Percentiles rank a stretch among this genome's conserved stretches.
Conservation (phyloP, 306 rosid species). For the Pterocarpus macrocarpus region DNA sequence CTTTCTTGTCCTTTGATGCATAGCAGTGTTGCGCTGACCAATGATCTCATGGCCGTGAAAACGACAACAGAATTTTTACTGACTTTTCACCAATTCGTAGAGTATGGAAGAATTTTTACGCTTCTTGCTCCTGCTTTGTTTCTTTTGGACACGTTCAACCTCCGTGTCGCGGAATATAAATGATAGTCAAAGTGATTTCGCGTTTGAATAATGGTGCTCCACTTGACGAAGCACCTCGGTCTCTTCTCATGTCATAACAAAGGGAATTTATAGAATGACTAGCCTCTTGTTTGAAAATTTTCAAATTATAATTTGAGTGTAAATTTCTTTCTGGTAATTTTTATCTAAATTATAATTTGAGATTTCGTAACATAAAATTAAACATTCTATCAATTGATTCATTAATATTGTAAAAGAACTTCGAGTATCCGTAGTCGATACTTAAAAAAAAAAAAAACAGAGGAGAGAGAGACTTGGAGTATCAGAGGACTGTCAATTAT, state of each 20-base stretch:
- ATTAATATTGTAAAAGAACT: not conserved
- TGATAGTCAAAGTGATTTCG: constrained; percentile 18
- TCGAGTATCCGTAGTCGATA: too few species aligned
- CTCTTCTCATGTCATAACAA: not conserved
- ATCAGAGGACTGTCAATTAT: not conserved
- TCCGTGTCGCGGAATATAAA: not conserved
- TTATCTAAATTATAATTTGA: too few species aligned
- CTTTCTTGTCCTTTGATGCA: constrained; percentile 4
- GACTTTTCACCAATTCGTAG: constrained; percentile 22
- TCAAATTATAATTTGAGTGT: too few species aligned
- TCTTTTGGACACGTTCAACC: constrained; percentile 28
- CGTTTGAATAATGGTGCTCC: not conserved
- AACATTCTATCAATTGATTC: constrained; percentile 14
- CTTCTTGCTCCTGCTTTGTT: not conserved
- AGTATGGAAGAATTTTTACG: not conserved
- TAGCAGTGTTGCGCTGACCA: constrained; percentile 27
- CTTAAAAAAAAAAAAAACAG: too few species aligned
- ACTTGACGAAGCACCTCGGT: not conserved
- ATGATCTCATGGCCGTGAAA: constrained; percentile 26
- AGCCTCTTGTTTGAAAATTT: too few species aligned
- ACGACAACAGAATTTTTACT: constrained; percentile 39
- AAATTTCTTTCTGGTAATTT: too few species aligned
- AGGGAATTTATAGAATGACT: too few species aligned
- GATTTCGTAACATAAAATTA: not conserved
- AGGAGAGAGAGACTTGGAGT: not conserved